Percentiles rank a stretch among this genome's conserved stretches.
These are phyloP conservation scores for Jacaranda mimosifolia DNA, from an alignment of 257 asterid genomes.

Conservation along the genomic window DNA sequence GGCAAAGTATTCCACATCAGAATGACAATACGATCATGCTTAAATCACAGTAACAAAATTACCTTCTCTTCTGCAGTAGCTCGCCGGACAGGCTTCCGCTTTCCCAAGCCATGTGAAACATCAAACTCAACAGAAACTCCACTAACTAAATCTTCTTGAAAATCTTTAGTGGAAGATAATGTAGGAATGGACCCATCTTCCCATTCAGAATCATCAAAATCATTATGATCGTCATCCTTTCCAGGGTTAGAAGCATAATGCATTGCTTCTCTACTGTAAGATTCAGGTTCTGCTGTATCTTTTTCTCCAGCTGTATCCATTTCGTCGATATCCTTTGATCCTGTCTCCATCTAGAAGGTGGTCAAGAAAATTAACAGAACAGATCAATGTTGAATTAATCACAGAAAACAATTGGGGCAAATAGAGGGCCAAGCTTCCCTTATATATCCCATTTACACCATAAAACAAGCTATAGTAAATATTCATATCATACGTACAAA, in stretches of 20 bases:
- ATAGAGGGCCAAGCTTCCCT: conserved; percentile 7
- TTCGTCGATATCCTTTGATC: conserved; percentile 32
- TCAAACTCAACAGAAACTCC: conserved; percentile 90
- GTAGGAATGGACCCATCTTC: conserved; percentile 76
- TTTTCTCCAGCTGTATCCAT: conserved; percentile 34
- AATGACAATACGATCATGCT: conserved; percentile 27
- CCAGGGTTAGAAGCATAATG: conserved; percentile 44
- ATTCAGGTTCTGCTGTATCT: conserved; percentile 41
- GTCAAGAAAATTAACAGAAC: conserved; percentile 18
- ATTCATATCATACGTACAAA: not conserved
- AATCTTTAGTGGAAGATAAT: conserved; percentile 42
- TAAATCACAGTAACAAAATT: conserved; percentile 15
- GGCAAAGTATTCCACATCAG: not conserved
- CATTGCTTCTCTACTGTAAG: conserved; percentile 44
- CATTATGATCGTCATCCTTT: conserved; percentile 53
- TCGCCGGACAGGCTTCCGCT: conserved; percentile 71
- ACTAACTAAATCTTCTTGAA: conserved; percentile 47
- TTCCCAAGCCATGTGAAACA: conserved; percentile 58
- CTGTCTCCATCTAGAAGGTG: conserved; percentile 52
- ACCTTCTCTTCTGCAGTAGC: conserved; percentile 96
- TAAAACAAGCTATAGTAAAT: not conserved
- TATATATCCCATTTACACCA: conserved; percentile 24
- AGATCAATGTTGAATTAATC: not conserved
- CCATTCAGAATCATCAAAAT: conserved; percentile 72
- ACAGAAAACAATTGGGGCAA: conserved; percentile 1